Percentiles rank a stretch among this genome's conserved stretches.
Conservation (phyloP, 2,329 filamentous ascomycete species). For the Claviceps citrina region DNA sequence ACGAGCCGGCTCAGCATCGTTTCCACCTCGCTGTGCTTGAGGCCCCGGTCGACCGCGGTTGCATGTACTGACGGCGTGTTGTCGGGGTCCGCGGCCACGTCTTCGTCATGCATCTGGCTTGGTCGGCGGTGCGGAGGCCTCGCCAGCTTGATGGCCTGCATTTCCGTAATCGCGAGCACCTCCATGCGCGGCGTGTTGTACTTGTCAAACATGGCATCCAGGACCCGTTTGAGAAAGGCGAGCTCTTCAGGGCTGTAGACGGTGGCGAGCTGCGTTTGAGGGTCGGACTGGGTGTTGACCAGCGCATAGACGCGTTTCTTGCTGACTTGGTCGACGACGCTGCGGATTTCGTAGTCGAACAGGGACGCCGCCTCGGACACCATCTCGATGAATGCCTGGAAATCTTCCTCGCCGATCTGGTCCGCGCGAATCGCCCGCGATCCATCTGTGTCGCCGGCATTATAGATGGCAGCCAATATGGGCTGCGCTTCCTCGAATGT, state of each 20-base stretch:
- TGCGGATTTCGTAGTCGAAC: conserved; percentile 81
- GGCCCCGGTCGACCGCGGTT: conserved; percentile 30
- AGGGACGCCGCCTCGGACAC: conserved; percentile 59
- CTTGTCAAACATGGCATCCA: conserved; percentile 84
- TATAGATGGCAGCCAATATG: conserved; percentile 62
- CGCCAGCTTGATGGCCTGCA: conserved; percentile 61
- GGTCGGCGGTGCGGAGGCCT: conserved; percentile 28
- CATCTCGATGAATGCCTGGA: conserved; percentile 52
- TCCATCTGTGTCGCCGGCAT: conserved; percentile 27
- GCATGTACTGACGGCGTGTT: conserved; percentile 8
- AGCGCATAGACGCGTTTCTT: conserved; percentile 62
- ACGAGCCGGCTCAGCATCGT: conserved; percentile 53
- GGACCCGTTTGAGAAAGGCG: conserved; percentile 69
- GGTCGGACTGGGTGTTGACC: conserved; percentile 76
- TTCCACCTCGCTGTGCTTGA: conserved; percentile 70
- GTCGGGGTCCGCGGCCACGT: conserved; percentile 21
- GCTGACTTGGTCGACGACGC: conserved; percentile 50
- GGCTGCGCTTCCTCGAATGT: conserved; percentile 59
- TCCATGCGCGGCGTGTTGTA: conserved; percentile 71
- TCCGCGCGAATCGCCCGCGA: conserved; percentile 34
- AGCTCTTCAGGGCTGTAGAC: conserved; percentile 70
- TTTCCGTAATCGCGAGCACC: conserved; percentile 64
- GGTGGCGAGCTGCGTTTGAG: conserved; percentile 75
- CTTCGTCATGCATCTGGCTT: conserved; percentile 16
- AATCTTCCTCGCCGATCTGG: conserved; percentile 52